phyloP scores from a whole-genome alignment of 1,139 yeast species.

The Kodamaea derodonti region DNA sequence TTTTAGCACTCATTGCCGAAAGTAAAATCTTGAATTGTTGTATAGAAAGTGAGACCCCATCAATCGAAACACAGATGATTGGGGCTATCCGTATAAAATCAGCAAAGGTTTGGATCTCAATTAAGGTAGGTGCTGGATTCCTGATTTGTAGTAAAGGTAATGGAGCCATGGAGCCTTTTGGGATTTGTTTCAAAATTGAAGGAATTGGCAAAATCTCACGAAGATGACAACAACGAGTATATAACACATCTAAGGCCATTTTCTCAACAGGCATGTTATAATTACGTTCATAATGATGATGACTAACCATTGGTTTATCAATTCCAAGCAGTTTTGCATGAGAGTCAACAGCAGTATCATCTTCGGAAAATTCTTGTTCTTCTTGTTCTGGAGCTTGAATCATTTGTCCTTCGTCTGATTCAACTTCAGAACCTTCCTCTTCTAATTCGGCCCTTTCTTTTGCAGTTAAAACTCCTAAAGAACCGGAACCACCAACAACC shows the following conservation, averaged over 20 bases:
- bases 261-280: constrained; percentile 38
- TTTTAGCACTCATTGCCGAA: constrained; percentile 58
- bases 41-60: constrained; percentile 60
- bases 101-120: constrained; percentile 70
- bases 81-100: constrained; percentile 77
- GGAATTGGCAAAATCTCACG: constrained; percentile 74
- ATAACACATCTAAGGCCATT: constrained; percentile 59
- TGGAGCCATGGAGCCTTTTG: constrained; percentile 66
- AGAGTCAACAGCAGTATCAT: constrained; percentile 38
- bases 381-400: constrained; percentile 5
- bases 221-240: constrained; percentile 73
- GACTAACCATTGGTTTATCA: constrained; percentile 47
- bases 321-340: constrained; percentile 41
- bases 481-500: constrained; percentile 78
- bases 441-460: constrained; percentile 16
- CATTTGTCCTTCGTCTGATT: constrained; percentile 17
- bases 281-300: constrained; percentile 12
- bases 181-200: constrained; percentile 70
- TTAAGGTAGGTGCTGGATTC: constrained; percentile 71
- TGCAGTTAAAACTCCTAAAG: constrained; percentile 37
- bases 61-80: constrained; percentile 60
- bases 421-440: constrained; percentile 6
- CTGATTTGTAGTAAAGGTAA: constrained; percentile 60
- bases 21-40: constrained; percentile 64
- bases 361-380: not conserved